Evolutionary conservation across 768 basidiomycete genomes (phyloP), one percentile per base, ranked within the genome.

Genomic region (Serendipita vermifera): DNA sequence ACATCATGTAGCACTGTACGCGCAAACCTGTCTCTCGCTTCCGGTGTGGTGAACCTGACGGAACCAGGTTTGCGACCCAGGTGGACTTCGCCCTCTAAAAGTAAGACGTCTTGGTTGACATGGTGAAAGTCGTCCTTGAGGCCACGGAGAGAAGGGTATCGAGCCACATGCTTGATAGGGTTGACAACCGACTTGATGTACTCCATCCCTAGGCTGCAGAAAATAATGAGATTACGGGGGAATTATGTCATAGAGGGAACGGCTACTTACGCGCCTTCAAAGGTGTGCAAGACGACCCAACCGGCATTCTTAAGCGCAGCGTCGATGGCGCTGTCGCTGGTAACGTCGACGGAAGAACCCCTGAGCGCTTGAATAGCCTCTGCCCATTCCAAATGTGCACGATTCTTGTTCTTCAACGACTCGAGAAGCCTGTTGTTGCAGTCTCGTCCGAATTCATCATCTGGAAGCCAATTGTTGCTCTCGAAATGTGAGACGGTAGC

Each of bases 1-100:
- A 59, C 36, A 27, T 56, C 46, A 13, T 59, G 31, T 3, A 59
- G 55, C 33, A 41, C 38, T 29, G 57, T 29, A 5, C 58, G 38
- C 33, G 56, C 56, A 33, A 57, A 48, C 26, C 20, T 33, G 22
- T 57, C 40, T 32, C 56, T 24, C 9, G 40, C 56, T 2, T 31
- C 43, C 2, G 5, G 13, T 3, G 41, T 33, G 14, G 43, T 46
- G 38, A 32, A 57, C 3, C 56, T 24, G 11, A 57, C 20, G 5
- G 33, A 41, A 5, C 56, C 56, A 13, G 56, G 41, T 35, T 57
- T 57, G 32, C 56, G 56, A 33, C 38, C 32, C 11, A 57, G 43
- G 24, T 57, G 56, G n/a, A 39, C 38, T 26, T 57, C 56, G 31
- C 56, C 56, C 14, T 17, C 32, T 13, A 57, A 32, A 11, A 46